Evolutionary conservation across 805 yeast species (phyloP), one percentile per base, ranked within the genome.

Genomic region (Candida pini): DNA sequence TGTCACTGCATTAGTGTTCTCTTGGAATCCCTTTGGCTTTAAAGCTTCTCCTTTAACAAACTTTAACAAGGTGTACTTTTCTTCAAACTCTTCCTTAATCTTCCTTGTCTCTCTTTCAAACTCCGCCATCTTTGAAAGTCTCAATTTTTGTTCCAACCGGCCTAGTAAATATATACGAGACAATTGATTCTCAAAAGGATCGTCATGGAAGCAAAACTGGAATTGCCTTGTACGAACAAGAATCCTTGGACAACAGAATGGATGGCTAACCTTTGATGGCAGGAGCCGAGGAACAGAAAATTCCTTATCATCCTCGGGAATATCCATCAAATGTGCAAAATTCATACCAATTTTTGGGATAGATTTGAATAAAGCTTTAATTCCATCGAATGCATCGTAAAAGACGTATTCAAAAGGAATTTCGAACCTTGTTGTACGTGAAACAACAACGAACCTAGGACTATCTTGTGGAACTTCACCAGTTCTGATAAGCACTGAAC

Each of bases 131-230:
- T 82, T 78, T 17, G 72, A 73, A 9, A 73, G 32, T 41, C 96
- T 66, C 33, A 66, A 62, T 43, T 64, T 67, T 51, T 86, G 94
- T 45, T 80, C 90, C n/a, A 66, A 39, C 15, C 60, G 33, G 1
- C 95, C 95, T 9, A 81, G 65, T 45, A 80, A 79, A 48, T 71
- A 78, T 18, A 81, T 73, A 49, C 74, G 64, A 16, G 75, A 71
- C 30, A 89, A 60, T 47, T 85, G 79, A 6, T 78, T 66, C 56
- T 90, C 97, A 54, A 89, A 88, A 6, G 95, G 90, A 57, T 90
- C 97, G 55, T 85, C 95, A 36, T 85, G 95, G 43, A 88, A 66
- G 17, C 81, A 68, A 25, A 88, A 60, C 4, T 81, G 64, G 42
- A 85, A 66, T 26, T 73, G 63, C 5, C 64, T 64, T 0, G 94